Base-by-base conservation (phyloP, 495 filamentous ascomycete species). In the Aspergillus diversus region DNA sequence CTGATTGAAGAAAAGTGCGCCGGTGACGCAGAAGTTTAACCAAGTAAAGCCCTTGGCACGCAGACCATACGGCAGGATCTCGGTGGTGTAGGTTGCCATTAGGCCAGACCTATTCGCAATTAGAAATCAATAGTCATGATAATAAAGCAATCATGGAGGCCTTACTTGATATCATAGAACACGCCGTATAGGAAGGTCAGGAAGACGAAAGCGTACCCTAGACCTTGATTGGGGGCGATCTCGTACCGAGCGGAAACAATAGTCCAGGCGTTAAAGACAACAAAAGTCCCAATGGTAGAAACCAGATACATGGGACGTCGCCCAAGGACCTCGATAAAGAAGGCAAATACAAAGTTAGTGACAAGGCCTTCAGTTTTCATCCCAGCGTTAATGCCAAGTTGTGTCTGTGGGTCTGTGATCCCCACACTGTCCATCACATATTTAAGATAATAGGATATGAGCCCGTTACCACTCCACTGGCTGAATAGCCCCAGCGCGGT, bases 161-260 rank as follows among this genome's bases (percentile, higher is more conserved):
- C 39, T 43, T 43, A 43, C 39, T 43, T 53, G 50, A 53, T 17
- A 32, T 53, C 31, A 27, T 53, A 53, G 13, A 53, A 53, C 5
- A 32, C 50, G 7, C 31, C 17, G 27, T 53, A 53, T n/a, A 53
- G 17, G 9, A 53, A 53, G 6, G 31, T 53, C 50, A 53, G 32
- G 16, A 27, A 17, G n/a, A 53, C 50, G n/a, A 53, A 17, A 53
- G 50, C 50, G 39, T 43, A 43, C 9, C 39, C 39, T 1, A 43
- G 39, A 43, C 9, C 8, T 15, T 43, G 39, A 15, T 43, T 43
- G 39, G 39, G 39, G 8, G 39, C 39, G 15, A 43, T 43, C 39
- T 43, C 39, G 15, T 43, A 43, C 15, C 50, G 50, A 13, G 50
- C 50, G 6, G 50, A 53, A 32, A 32, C 50, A 31, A 32, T 32